phyloP scores from a whole-genome alignment of 805 yeast genomes.

The Spathaspora hagerdaliae region DNA sequence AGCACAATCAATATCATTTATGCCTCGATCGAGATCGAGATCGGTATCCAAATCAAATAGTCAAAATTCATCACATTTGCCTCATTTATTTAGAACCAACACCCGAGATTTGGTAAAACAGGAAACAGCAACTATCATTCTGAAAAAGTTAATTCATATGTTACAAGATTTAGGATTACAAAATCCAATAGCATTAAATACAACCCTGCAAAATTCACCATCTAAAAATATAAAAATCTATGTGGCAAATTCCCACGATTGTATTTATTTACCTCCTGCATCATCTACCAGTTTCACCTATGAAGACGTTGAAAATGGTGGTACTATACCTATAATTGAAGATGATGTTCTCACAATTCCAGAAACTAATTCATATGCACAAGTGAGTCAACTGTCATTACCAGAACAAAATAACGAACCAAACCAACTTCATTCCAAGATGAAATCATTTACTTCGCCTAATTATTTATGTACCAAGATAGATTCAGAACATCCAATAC shows the following conservation, averaged over 20 bases:
- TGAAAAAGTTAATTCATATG: slow-evolving; percentile 26
- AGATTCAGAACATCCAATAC: slow-evolving; percentile 39
- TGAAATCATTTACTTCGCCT: slow-evolving; percentile 26
- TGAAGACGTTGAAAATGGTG: slow-evolving; percentile 42
- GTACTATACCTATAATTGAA: slow-evolving; percentile 12
- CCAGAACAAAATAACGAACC: neutral
- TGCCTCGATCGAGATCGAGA: neutral
- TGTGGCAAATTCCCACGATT: slow-evolving; percentile 37
- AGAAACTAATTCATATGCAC: neutral
- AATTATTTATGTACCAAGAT: slow-evolving; percentile 33
- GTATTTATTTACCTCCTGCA: slow-evolving; percentile 37
- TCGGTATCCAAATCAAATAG: neutral
- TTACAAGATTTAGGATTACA: slow-evolving; percentile 37
- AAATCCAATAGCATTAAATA: slow-evolving; percentile 32
- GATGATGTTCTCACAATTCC: slow-evolving; percentile 7
- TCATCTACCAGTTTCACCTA: slow-evolving; percentile 36
- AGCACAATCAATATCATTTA: slow-evolving; percentile 12
- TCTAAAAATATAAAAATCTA: slow-evolving; percentile 27
- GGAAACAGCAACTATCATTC: slow-evolving; percentile 34
- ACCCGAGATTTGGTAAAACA: slow-evolving; percentile 35
- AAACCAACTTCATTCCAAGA: slow-evolving; percentile 14
- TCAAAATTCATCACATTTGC: neutral
- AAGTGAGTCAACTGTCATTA: neutral
- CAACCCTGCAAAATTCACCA: slow-evolving; percentile 18
- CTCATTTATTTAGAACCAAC: slow-evolving; percentile 1